Percentiles rank a stretch among this genome's conserved stretches.
phyloP scores from a whole-genome alignment of 257 asterid genomes.

The Ilex asprella region DNA sequence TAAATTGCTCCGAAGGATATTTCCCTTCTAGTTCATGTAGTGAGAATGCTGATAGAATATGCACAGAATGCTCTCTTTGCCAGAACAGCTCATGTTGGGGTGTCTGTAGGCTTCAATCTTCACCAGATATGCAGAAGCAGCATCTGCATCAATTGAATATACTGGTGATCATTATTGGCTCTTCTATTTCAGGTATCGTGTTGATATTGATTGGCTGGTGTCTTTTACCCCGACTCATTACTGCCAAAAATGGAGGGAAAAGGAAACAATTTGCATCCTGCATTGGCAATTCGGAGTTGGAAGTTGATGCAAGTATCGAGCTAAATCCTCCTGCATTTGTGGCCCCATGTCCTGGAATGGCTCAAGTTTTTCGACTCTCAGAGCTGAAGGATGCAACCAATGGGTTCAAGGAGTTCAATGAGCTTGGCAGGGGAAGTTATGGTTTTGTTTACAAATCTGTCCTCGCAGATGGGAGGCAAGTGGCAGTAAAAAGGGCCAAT shows the following conservation, averaged over 20 bases:
- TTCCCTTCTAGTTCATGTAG: conserved; percentile 75
- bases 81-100: conserved; percentile 78
- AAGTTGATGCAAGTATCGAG: conserved; percentile 27
- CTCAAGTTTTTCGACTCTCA: conserved; percentile 85
- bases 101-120: conserved; percentile 47
- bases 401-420: conserved; percentile 93
- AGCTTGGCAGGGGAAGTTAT: conserved; percentile 87
- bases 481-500: conserved; percentile 92
- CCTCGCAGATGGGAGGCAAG: conserved; percentile 77
- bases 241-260: conserved; percentile 21
- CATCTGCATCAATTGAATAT: conserved; percentile 35
- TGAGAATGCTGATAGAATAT: conserved; percentile 61
- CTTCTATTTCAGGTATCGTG: conserved; percentile 42
- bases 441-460: conserved; percentile 89
- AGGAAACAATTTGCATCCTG: conserved; percentile 27
- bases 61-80: conserved; percentile 92
- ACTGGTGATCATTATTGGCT: conserved; percentile 45
- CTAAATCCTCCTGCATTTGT: conserved; percentile 36
- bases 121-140: conserved; percentile 23
- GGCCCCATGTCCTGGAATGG: conserved; percentile 59
- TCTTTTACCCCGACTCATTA: conserved; percentile 33
- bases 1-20: conserved; percentile 64
- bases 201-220: conserved; percentile 57
- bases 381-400: conserved; percentile 88
- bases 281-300: conserved; percentile 25